These are phyloP conservation scores for Picea abies DNA, from an alignment of 83 land plant species.

Conservation along the genomic window DNA sequence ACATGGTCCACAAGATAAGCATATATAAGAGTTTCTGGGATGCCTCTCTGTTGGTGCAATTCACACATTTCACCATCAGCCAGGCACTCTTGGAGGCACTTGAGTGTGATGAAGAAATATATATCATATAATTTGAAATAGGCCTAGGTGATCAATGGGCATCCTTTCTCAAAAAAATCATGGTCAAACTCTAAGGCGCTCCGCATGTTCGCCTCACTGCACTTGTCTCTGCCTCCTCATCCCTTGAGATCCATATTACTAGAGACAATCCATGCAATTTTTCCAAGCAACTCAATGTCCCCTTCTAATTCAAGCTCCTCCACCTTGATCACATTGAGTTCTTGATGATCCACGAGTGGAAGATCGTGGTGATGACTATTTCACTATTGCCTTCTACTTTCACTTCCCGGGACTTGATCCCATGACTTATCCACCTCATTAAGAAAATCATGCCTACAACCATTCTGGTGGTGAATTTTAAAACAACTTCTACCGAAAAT, in stretches of 20 bases:
- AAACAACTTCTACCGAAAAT: neutral
- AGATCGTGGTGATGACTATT: constrained; percentile 44
- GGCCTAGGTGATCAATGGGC: constrained; percentile 81
- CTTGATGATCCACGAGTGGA: constrained; percentile 35
- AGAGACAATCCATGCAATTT: constrained; percentile 56
- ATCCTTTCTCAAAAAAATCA: constrained; percentile 56
- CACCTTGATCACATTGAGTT: constrained; percentile 22
- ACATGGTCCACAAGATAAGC: constrained; percentile 41
- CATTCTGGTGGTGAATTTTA: constrained; percentile 46
- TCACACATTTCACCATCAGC: constrained; percentile 73
- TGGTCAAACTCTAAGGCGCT: constrained; percentile 24
- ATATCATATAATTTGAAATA: constrained; percentile 71
- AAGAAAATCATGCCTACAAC: constrained; percentile 35
- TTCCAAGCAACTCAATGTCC: constrained; percentile 39
- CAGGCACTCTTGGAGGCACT: constrained; percentile 72
- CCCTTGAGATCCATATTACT: constrained; percentile 39
- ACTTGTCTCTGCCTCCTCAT: constrained; percentile 31
- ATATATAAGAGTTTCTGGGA: constrained; percentile 59
- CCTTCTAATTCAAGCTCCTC: constrained; percentile 28
- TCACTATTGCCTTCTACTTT: constrained; percentile 20
- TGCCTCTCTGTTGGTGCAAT: constrained; percentile 61
- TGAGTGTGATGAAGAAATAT: constrained; percentile 43
- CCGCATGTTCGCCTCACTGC: constrained; percentile 49
- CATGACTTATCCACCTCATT: constrained; percentile 34
- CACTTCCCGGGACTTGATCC: neutral